phyloP scores from a whole-genome alignment of 768 basidiomycete species.

The Melanogaster broomeanus region DNA sequence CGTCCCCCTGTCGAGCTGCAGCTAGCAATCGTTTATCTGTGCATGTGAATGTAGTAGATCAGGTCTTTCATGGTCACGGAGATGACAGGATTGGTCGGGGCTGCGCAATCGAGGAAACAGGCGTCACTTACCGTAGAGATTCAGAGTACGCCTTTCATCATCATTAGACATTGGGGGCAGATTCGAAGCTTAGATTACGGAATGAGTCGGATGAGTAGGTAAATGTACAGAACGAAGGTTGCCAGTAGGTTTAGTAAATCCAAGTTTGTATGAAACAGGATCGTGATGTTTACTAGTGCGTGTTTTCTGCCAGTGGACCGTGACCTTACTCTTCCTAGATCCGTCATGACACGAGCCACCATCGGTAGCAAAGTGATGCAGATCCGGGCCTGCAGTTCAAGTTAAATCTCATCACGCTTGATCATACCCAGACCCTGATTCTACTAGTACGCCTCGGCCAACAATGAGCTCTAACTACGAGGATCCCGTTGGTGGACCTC shows the following conservation, averaged over 20 bases:
- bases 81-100: neutral
- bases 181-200: neutral
- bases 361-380: no score
- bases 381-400: no score
- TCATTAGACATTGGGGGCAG: slow-evolving; percentile 12
- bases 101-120: neutral
- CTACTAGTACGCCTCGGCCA: neutral
- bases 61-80: neutral
- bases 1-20: slow-evolving; percentile 23
- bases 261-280: neutral
- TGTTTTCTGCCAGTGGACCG: no score
- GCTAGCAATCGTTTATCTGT: slow-evolving; percentile 27
- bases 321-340: no score
- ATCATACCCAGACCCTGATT: neutral
- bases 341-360: no score
- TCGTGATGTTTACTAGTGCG: neutral
- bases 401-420: no score
- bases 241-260: neutral
- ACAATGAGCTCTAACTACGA: slow-evolving; percentile 11
- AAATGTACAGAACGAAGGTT: neutral
- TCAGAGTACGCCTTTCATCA: slow-evolving; percentile 12
- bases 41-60: neutral
- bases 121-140: slow-evolving; percentile 20
- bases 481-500: slow-evolving; percentile 7
- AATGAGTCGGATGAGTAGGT: neutral